A percentile compares a stretch with the other conserved stretches of the same genome.
Conservation (phyloP, 2,329 filamentous ascomycete species). For the Apiospora hydei region DNA sequence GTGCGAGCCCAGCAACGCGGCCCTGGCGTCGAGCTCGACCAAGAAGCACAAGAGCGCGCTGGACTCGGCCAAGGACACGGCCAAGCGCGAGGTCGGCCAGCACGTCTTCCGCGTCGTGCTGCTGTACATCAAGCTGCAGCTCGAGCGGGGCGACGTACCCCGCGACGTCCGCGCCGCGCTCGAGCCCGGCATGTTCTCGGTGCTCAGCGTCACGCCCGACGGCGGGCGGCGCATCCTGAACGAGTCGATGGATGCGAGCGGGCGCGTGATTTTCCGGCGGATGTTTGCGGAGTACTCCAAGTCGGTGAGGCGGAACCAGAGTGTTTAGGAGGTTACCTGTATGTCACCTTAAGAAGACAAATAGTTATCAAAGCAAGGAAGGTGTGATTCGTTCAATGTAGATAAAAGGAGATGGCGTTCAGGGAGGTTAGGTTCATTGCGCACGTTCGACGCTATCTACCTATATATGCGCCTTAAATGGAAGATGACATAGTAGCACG, state of each 20-base stretch:
- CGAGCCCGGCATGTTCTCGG: constrained; percentile 63
- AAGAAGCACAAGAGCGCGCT: constrained; percentile 47
- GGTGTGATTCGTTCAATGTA: too few relatives aligned
- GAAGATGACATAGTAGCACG: neutral
- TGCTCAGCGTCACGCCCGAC: constrained; percentile 64
- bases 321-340: constrained; percentile 48
- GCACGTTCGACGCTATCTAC: neutral
- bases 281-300: constrained; percentile 66
- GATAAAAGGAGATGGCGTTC: neutral
- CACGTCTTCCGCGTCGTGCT: constrained; percentile 69
- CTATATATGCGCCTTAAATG: neutral
- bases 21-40: constrained; percentile 54
- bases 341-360: neutral
- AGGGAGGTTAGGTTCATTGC: neutral
- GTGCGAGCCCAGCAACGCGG: constrained; percentile 64
- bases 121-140: constrained; percentile 66
- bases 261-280: constrained; percentile 64
- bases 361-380: neutral
- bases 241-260: constrained; percentile 65
- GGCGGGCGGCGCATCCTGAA: constrained; percentile 64
- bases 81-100: constrained; percentile 66
- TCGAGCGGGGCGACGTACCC: constrained; percentile 58
- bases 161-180: constrained; percentile 61
- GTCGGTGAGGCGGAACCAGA: constrained; percentile 68
- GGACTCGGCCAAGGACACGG: constrained; percentile 66